phyloP scores from a whole-genome alignment of 257 asterid species.

The Nicotiana benthamiana region DNA sequence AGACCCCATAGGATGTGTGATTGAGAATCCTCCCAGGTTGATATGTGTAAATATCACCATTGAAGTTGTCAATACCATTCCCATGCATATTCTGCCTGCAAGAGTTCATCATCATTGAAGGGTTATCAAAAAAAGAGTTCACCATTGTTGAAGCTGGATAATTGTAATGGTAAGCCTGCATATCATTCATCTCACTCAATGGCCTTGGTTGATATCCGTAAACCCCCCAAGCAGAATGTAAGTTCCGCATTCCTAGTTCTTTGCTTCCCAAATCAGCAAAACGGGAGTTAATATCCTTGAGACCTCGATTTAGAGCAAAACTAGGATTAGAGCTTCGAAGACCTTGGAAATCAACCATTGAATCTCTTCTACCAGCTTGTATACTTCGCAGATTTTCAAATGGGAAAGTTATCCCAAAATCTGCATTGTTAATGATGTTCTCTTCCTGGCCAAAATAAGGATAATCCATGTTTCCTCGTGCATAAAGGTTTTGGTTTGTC shows the following conservation, averaged over 20 bases:
- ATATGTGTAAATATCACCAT: conserved; percentile 12
- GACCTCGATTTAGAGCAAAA: conserved; percentile 1
- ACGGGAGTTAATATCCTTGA: not conserved
- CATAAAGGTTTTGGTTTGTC: conserved; percentile 7
- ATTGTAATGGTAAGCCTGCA: conserved; percentile 23
- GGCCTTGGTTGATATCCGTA: conserved; percentile 16
- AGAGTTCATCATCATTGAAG: conserved; percentile 18
- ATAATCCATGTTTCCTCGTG: conserved; percentile 8
- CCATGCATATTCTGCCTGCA: conserved; percentile 16
- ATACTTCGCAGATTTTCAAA: not conserved
- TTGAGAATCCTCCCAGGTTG: conserved; percentile 13
- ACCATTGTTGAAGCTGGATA: conserved; percentile 22
- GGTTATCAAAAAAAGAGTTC: too few species aligned
- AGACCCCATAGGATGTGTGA: conserved; percentile 14
- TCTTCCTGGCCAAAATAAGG: conserved; percentile 17
- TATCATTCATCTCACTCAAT: conserved; percentile 13
- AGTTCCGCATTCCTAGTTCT: conserved; percentile 15
- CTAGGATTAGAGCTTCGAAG: not conserved
- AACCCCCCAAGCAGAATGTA: conserved; percentile 13
- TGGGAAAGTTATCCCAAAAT: not conserved
- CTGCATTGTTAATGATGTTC: conserved; percentile 4
- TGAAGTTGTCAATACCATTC: conserved; percentile 10
- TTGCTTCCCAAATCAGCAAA: conserved; percentile 8
- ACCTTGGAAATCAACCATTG: conserved; percentile 9
- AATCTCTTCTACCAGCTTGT: conserved; percentile 9